A percentile compares a stretch with the other conserved stretches of the same genome.
phyloP scores from a whole-genome alignment of 441 rosid genomes.

The Arabidopsis lyrata region DNA sequence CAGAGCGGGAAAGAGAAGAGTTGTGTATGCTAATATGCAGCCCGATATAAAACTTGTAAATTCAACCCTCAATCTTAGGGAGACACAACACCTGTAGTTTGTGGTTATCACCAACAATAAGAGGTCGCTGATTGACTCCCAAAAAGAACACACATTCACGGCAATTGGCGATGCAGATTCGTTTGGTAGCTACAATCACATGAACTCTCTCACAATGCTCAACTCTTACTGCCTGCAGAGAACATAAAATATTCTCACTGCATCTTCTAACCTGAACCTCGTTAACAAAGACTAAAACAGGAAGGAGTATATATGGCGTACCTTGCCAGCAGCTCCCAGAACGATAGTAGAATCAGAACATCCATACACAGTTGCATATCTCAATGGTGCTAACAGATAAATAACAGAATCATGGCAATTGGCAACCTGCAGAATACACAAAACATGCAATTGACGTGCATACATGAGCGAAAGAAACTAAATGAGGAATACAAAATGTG shows the following conservation, averaged over 20 bases:
- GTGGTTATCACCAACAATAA: slow-evolving; percentile 97
- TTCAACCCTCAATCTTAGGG: not conserved
- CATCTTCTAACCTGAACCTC: not conserved
- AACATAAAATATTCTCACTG: slow-evolving; percentile 18
- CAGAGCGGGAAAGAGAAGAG: slow-evolving; percentile 5
- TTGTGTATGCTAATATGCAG: slow-evolving; percentile 1
- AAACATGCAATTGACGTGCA: slow-evolving; percentile 18
- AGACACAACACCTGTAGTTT: slow-evolving; percentile 78
- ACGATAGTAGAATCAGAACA: slow-evolving; percentile 96
- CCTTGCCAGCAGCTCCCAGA: slow-evolving; percentile 99
- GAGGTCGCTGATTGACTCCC: slow-evolving; percentile 98
- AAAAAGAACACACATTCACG: slow-evolving; percentile 96
- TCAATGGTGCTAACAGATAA: slow-evolving; percentile 90
- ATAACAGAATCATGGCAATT: slow-evolving; percentile 97
- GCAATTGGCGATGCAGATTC: slow-evolving; percentile 94
- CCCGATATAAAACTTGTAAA: not conserved
- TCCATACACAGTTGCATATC: slow-evolving; percentile 92
- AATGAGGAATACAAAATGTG: not conserved
- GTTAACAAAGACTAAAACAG: slow-evolving; percentile 1
- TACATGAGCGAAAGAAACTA: not conserved
- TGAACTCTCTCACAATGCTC: slow-evolving; percentile 99
- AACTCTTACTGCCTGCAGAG: slow-evolving; percentile 82
- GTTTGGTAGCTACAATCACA: slow-evolving; percentile 86
- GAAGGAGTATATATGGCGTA: slow-evolving; percentile 39
- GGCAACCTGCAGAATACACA: slow-evolving; percentile 65